Evolutionary conservation across 495 filamentous ascomycete species (phyloP), one percentile per base, ranked within the genome.

Genomic region (Aeminium ludgeri): DNA sequence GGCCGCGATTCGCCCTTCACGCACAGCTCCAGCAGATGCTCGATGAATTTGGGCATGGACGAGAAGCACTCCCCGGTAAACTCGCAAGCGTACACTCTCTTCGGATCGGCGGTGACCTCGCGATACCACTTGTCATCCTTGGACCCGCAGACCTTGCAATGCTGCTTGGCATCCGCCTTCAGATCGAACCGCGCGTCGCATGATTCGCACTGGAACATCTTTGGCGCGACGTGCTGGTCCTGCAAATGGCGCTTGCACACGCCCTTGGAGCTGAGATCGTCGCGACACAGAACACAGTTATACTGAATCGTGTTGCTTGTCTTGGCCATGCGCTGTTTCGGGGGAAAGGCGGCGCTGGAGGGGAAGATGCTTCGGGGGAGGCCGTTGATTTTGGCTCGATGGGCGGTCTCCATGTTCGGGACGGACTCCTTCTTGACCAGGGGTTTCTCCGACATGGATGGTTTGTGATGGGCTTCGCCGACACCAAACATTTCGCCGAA

Each of bases 171-270:
- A 27, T 49, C 41, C 4, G 46, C 43, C 19, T 36, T 44, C 12
- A 38, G 33, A 13, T 12, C 13, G 30, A 38, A 49, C 3, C 20
- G 13, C 7, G 40, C 30, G 29, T n/a, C 10, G 46, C 46, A 49
- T 15, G 10, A 41, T 10, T 41, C 28, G 30, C 46, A 49, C 25
- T 38, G 42, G n/a, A 40, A 42, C 20, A 34, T 35, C 18, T 38
- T 46, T n/a, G 35, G 38, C 6, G 46, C 36, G 8, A 49, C 46
- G 29, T 49, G 46, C 12, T 45, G 45, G 18, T 44, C 46, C 27
- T 49, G 41, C 10, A 49, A 27, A 33, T 49, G 46, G 0, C 46
- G 41, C 32, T 49, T 49, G 37, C 46, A 49, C 4, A 44, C 44
- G 16, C 46, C 46, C 30, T 49, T 49, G 32, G 31, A 36, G 13